Conservation (phyloP, 345 rosid genomes). For the Toxicodendron radicans region DNA sequence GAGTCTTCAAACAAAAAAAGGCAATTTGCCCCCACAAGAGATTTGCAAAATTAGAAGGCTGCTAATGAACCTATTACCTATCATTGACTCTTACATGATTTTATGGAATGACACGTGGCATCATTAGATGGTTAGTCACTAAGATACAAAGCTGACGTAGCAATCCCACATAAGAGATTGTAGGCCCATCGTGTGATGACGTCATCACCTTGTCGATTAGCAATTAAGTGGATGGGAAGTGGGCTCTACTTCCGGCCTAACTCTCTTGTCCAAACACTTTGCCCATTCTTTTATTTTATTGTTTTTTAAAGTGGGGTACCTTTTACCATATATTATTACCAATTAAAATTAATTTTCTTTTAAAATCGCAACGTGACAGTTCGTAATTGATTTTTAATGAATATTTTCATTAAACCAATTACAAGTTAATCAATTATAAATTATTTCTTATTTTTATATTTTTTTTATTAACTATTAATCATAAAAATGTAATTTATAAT, state of each 20-base stretch:
- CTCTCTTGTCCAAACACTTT: not conserved
- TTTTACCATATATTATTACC: no score
- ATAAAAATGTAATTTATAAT: no score
- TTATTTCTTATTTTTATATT: no score
- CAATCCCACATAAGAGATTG: not conserved
- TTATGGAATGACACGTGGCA: not conserved
- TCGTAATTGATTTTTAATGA: no score
- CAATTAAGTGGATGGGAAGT: not conserved
- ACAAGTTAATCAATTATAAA: no score
- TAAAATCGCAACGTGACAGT: no score
- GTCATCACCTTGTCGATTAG: not conserved
- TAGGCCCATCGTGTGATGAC: not conserved
- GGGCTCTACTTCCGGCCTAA: conserved; percentile 17
- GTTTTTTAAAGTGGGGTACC: not conserved
- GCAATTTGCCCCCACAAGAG: not conserved
- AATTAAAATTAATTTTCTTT: no score
- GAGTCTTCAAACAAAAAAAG: not conserved
- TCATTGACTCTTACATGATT: not conserved
- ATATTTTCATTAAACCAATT: no score
- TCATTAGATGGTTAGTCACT: not conserved
- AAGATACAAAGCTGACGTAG: conserved; percentile 3
- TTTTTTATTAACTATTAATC: no score
- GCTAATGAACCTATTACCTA: not conserved
- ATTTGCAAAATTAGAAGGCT: not conserved
- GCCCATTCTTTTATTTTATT: not conserved